Percentiles rank a stretch among this genome's conserved stretches.
phyloP scores from a whole-genome alignment of 192 early-diverging fungal species.

The Phlyctochytrium bullatum region DNA sequence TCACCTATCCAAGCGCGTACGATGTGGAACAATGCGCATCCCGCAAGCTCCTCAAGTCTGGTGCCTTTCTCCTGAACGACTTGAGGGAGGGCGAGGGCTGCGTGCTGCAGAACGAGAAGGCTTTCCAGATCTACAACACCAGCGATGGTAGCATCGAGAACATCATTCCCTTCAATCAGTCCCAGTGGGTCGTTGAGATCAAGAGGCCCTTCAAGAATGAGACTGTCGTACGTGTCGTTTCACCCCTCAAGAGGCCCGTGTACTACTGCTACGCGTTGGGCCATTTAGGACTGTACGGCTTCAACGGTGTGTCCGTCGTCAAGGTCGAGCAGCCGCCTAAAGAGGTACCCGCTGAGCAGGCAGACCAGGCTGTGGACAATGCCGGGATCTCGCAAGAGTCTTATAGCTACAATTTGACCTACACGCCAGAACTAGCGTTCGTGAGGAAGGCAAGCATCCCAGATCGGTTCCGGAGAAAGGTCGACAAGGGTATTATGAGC shows the following conservation, averaged over 20 bases:
- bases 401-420: too few relatives aligned
- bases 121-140: not conserved
- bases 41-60: not conserved
- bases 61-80: not conserved
- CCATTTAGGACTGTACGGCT: not conserved
- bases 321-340: not conserved
- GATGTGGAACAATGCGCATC: not conserved
- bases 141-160: too few relatives aligned
- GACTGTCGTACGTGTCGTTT: not conserved
- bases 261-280: not conserved
- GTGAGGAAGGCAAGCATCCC: not conserved
- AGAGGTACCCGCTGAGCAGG: not conserved
- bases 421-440: not conserved
- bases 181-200: not conserved
- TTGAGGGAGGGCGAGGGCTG: not conserved
- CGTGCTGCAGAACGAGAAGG: not conserved
- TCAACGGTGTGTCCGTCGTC: not conserved
- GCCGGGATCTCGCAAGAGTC: not conserved
- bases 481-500: not conserved
- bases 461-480: not conserved
- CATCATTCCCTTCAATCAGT: not conserved
- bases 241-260: not conserved
- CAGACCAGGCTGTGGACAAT: not conserved
- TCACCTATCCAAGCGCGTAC: too few relatives aligned
- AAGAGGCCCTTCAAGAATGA: not conserved